These are phyloP conservation scores for Aspergillus sclerotioniger DNA, from an alignment of 495 filamentous ascomycete species.

Conservation along the genomic window DNA sequence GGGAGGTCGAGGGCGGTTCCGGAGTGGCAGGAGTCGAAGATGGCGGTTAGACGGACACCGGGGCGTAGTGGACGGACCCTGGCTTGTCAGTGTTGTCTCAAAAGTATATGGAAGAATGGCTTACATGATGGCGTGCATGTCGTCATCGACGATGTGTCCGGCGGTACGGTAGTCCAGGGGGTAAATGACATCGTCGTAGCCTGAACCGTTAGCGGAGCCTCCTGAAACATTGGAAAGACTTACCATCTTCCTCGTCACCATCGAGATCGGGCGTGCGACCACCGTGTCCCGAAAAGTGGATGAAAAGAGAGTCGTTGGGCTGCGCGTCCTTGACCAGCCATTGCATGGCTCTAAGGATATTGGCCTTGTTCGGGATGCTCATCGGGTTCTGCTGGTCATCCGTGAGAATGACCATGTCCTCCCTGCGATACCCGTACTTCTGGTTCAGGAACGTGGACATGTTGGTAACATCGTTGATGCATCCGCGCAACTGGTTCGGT, in stretches of 20 bases:
- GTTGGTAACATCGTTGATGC: conserved; percentile 97
- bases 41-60: conserved; percentile 89
- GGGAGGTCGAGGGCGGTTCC: conserved; percentile 94
- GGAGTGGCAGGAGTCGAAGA: conserved; percentile 98
- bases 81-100: background rate
- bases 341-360: conserved; percentile 95
- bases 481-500: conserved; percentile 81
- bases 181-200: conserved; percentile 97
- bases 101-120: background rate
- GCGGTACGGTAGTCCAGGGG: conserved; percentile 86
- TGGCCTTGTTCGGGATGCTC: conserved; percentile 90
- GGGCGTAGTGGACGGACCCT: conserved; percentile 71
- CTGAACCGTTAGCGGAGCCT: conserved; percentile 14
- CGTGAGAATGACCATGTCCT: conserved; percentile 98
- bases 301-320: conserved; percentile 92
- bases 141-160: conserved; percentile 96
- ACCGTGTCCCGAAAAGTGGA: conserved; percentile 96
- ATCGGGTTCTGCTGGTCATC: conserved; percentile 95
- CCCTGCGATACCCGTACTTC: conserved; percentile 82
- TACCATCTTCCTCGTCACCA: conserved; percentile 86
- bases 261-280: conserved; percentile 94
- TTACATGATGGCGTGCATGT: conserved; percentile 93
- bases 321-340: conserved; percentile 97
- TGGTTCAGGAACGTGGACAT: conserved; percentile 89
- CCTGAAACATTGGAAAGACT: background rate